Conservation (phyloP, 148 eudicot genomes). For the Heliosperma pusillum region DNA sequence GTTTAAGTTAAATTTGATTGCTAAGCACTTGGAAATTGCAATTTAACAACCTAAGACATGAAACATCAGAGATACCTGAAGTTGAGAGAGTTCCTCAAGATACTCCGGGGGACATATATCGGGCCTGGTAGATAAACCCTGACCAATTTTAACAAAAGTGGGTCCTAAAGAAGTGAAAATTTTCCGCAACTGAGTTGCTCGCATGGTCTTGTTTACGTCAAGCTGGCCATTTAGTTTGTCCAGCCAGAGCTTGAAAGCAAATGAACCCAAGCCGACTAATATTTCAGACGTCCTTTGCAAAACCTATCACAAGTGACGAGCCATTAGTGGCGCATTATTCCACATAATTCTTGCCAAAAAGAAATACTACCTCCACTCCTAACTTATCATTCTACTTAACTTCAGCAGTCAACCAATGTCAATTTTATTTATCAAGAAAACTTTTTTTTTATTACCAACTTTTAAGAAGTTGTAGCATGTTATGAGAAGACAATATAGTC, state of each 20-base stretch:
- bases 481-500: neutral
- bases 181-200: slow-evolving; percentile 66
- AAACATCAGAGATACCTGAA: slow-evolving; percentile 54
- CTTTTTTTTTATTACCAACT: too few species aligned
- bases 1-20: neutral
- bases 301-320: slow-evolving; percentile 37
- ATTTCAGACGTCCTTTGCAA: slow-evolving; percentile 67
- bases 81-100: slow-evolving; percentile 88
- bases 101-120: slow-evolving; percentile 92
- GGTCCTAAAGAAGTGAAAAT: slow-evolving; percentile 81
- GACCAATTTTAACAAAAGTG: slow-evolving; percentile 95
- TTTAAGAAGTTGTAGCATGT: too few species aligned
- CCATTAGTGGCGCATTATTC: slow-evolving; percentile 19
- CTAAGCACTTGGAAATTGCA: neutral
- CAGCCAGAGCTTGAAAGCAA: slow-evolving; percentile 68
- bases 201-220: slow-evolving; percentile 50
- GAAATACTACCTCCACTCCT: neutral
- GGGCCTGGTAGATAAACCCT: slow-evolving; percentile 95
- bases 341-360: slow-evolving; percentile 15
- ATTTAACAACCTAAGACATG: neutral
- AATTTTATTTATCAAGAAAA: too few species aligned
- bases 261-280: slow-evolving; percentile 66
- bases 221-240: slow-evolving; percentile 65
- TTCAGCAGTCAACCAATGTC: too few species aligned
- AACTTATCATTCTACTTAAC: too few species aligned